Percentiles rank a stretch among this genome's conserved stretches.
Evolutionary conservation across 2,329 filamentous ascomycete genomes (phyloP).

Genomic region (Pseudogymnoascus sp.): DNA sequence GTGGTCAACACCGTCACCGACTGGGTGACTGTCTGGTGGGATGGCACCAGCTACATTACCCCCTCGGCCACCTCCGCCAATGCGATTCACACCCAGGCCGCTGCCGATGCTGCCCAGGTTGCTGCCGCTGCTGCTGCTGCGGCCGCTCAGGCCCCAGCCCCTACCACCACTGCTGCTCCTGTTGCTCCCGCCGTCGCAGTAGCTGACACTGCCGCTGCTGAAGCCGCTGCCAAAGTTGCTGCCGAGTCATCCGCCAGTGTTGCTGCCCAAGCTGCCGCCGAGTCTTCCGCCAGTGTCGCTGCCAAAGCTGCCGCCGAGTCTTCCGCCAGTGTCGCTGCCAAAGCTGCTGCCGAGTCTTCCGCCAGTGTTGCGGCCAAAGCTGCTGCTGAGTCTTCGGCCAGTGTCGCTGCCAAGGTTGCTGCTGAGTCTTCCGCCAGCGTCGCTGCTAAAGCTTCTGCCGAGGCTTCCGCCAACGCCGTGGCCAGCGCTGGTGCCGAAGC

Average conservation of each 20-base stretch:
- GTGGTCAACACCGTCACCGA: slow-evolving; percentile 6
- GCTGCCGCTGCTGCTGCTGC: slow-evolving; percentile 11
- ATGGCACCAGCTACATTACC: slow-evolving; percentile 19
- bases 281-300: background rate
- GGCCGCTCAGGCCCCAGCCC: background rate
- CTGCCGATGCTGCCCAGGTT: background rate
- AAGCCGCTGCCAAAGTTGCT: background rate
- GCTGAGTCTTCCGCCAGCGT: background rate
- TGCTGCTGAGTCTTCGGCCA: background rate
- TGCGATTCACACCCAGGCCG: background rate
- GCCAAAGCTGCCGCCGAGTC: background rate
- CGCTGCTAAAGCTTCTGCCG: background rate
- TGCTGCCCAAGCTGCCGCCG: background rate
- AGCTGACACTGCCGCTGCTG: slow-evolving; percentile 1
- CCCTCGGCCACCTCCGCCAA: background rate
- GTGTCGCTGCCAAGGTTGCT: background rate
- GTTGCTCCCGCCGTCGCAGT: background rate
- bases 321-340: background rate
- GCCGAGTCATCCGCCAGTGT: slow-evolving; percentile 3
- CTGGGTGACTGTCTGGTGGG: slow-evolving; percentile 16
- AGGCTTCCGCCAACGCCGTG: slow-evolving; percentile 1
- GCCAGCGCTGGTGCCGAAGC: background rate
- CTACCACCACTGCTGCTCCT: slow-evolving; percentile 11
- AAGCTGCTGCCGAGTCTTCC: background rate
- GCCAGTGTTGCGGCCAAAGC: background rate